Base-by-base conservation (phyloP, 106 monocot species). In the Posidonia australis region DNA sequence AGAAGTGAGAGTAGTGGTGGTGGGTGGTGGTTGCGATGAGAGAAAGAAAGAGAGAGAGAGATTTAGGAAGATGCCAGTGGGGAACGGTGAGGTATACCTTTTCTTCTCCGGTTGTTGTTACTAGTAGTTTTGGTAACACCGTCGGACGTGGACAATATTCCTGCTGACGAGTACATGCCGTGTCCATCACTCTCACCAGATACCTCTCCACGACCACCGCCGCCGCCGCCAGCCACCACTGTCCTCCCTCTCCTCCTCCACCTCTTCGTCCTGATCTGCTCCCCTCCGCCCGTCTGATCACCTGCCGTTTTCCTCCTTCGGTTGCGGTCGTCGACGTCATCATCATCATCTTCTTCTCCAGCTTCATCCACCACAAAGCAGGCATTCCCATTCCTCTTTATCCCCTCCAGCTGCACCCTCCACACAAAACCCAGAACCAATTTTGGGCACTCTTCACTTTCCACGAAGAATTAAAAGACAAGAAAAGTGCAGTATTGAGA, bases 311-410 rank as follows among this genome's bases (percentile, higher is more conserved):
- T 54, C 62, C 25, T 27, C 14, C 47, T 45, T 45, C 32, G 29
- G 29, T 14, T 13, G 20, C 64, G 5, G 36, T 7, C 36, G 36
- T 7, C 36, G 36, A 7, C 36, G 7, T 36, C 36, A 7, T 68
- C 36, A 12, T 19, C 44, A 12, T 12, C 68, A 43, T 44, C 67
- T 18, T 14, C 75, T 25, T 25, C 64, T 10, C 51, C 60, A 30
- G 56, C 63, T 12, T 56, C 70, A 5, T 64, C 70, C 43, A 77
- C 46, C 30, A 77, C 70, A 64, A 88, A 83, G 60, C 64, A 71
- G 46, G 84, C 79, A 45, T 79, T 78, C 21, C 79, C 84, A 27
- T 77, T 79, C 22, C 77, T 65, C 79, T 79, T 81, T 65, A 86
- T 89, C 24, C 80, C 77, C 28, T 58, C 77, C 46, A 92, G 44